These are phyloP conservation scores for Herpetomonas tarakana DNA, from an alignment of 208 protist species.

Conservation along the genomic window DNA sequence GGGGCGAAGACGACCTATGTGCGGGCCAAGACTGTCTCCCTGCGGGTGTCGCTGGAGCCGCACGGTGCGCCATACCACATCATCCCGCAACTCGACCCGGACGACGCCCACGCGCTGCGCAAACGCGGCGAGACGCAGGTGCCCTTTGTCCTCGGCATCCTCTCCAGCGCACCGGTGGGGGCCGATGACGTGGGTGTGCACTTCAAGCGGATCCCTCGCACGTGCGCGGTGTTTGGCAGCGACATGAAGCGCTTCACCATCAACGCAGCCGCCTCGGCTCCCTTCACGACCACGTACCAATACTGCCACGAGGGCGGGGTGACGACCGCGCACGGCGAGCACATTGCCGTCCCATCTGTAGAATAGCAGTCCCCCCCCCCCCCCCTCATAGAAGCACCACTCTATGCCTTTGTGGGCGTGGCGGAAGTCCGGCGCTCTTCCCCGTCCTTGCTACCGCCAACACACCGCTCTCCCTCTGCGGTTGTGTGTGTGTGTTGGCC, in stretches of 20 bases:
- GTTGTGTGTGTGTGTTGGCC: too few relatives aligned
- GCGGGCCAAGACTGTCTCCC: constrained; percentile 29
- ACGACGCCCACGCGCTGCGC: constrained; percentile 2
- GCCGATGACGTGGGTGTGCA: constrained; percentile 30
- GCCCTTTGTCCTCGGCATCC: constrained; percentile 25
- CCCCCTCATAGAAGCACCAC: too few relatives aligned
- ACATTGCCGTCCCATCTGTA: too few relatives aligned
- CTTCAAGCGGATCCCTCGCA: constrained; percentile 23
- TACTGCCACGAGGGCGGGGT: too few relatives aligned
- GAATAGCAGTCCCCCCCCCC: too few relatives aligned
- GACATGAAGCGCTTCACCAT: constrained; percentile 1
- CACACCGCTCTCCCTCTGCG: too few relatives aligned
- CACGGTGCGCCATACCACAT: constrained; percentile 33
- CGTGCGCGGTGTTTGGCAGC: constrained; percentile 8
- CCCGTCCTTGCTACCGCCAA: too few relatives aligned
- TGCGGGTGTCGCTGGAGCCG: constrained; percentile 40
- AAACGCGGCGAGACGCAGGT: constrained; percentile 8
- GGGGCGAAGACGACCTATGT: constrained; percentile 24
- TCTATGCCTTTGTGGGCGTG: too few relatives aligned
- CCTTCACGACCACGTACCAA: too few relatives aligned
- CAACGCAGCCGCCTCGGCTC: too few relatives aligned
- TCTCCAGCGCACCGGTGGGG: constrained; percentile 11
- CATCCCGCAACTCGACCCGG: constrained; percentile 18
- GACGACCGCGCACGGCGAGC: too few relatives aligned
- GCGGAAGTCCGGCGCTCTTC: too few relatives aligned